Evolutionary conservation across 495 filamentous ascomycete genomes (phyloP), one percentile per base, ranked within the genome.

Genomic region (Peziza echinospora): DNA sequence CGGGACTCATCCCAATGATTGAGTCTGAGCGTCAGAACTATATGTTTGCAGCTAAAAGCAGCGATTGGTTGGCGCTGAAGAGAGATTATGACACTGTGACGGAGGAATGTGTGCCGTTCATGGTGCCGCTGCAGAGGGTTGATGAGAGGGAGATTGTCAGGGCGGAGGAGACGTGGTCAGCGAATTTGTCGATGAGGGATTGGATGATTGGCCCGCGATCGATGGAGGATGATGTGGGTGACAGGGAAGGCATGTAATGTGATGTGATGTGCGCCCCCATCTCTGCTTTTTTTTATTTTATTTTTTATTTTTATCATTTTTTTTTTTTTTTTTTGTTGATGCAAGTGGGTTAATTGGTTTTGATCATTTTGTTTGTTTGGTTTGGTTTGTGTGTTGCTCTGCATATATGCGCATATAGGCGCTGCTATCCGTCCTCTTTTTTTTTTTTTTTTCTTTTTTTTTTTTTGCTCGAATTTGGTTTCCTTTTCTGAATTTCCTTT

Each of bases 21-120:
- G 84, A 94, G 57, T 76, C 79, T 55, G 89, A 97, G 60, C 71
- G 89, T 34, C 73, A 84, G 44, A 97, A 97, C 56, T 97, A 87
- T 57, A 69, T 97, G 21, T 94, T 94, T 56, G 84, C 85, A 0
- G 84, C 86, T 8, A 97, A 94, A 65, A 84, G 80, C 53, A 79
- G 77, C 5, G 82, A 76, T 37, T 97, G 86, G 85, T 69, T 82
- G 16, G 70, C 70, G 23, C 82, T 91, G 56, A 94, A 93, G 66
- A 72, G 76, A 54, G 73, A 82, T 52, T 97, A 97, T 62, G 89
- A 96, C 63, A 80, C 83, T 65, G 66, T 71, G 2, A 71, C 76
- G 10, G 68, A 81, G 24, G 82, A 96, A 65, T 80, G 72, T 25
- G 74, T 92, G 21, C 89, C 87, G 3, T 97, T 89, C 57, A 62